Evolutionary conservation across 495 filamentous ascomycete genomes (phyloP), one percentile per base, ranked within the genome.

Genomic region (Barbatosphaeria neglecta): DNA sequence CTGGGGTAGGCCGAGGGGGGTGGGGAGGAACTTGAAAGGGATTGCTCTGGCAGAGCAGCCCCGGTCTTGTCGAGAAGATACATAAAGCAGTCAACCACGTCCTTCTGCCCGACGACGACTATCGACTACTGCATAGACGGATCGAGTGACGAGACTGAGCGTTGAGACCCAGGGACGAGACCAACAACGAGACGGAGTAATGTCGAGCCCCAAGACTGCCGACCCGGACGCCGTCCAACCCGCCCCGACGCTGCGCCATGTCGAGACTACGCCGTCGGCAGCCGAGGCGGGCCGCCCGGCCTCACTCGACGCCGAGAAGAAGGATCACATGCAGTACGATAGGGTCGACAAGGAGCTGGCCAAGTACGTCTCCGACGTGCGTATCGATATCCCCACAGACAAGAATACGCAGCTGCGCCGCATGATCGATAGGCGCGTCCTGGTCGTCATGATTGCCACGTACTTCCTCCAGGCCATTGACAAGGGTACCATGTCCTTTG

Each of bases 381-480:
- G 52, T 4, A 60, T 82, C 24, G 61, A 74, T 2, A 74, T 86
- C 47, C 68, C 74, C 10, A 61, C 70, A 16, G 73, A 64, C 27
- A 76, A 78, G 23, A 74, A 75, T 50, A 67, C 60, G 28, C 67
- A 76, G 3, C 64, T 79, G 22, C 74, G 71, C 28, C 62, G 53
- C 19, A 39, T 75, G 50, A 72, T 78, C 37, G 72, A 78, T 44
- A 65, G 55, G 41, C 61, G 72, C 18, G 60, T 77, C 13, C 53
- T 79, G 19, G 54, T 60, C 10, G 60, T 79, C 45, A 76, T 78
- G 74, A 64, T 77, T 38, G 53, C 65, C 10, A 77, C 74, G 7
- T 86, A 86, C 58, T 86, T 86, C 53, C 60, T 85, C 2, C 83
- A 86, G 44, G 79, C 82, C n/a, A 68, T 86, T 24, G 80, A 84